These are phyloP conservation scores for Microthlaspi erraticum DNA, from an alignment of 345 rosid species.

Conservation along the genomic window DNA sequence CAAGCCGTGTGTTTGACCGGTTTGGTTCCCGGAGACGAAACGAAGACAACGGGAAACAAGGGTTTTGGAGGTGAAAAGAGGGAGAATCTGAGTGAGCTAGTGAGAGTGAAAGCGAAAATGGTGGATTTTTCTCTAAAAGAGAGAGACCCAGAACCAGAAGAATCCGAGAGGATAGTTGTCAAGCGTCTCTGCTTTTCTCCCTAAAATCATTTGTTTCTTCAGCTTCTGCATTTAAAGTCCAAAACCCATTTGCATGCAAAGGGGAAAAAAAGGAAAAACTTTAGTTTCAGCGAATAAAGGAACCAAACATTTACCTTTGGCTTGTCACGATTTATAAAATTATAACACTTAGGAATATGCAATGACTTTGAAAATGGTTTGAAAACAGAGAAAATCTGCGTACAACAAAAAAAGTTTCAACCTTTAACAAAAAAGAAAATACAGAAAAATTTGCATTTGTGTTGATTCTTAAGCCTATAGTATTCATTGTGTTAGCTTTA, in stretches of 20 bases:
- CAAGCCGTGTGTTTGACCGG: neutral
- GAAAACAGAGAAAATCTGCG: too few relatives aligned
- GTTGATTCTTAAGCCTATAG: too few relatives aligned
- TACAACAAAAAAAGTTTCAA: too few relatives aligned
- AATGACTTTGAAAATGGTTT: too few relatives aligned
- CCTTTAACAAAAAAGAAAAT: too few relatives aligned
- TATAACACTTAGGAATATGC: too few relatives aligned
- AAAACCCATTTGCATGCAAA: slow-evolving; percentile 38
- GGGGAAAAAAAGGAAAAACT: neutral
- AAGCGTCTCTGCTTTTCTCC: slow-evolving; percentile 3
- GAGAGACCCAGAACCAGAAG: slow-evolving; percentile 13
- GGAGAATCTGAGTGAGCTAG: slow-evolving; percentile 31
- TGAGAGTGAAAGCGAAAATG: slow-evolving; percentile 28
- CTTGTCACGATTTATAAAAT: too few relatives aligned
- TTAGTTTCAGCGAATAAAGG: neutral
- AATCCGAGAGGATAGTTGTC: neutral
- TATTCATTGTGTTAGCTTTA: too few relatives aligned
- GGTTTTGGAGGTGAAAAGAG: slow-evolving; percentile 24
- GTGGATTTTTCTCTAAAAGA: slow-evolving; percentile 10
- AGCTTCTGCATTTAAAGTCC: neutral
- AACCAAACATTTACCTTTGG: too few relatives aligned
- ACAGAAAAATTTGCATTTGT: too few relatives aligned
- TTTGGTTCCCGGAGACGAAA: slow-evolving; percentile 12
- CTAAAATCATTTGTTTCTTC: slow-evolving; percentile 22
- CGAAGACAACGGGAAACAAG: slow-evolving; percentile 9